Evolutionary conservation across 2,329 filamentous ascomycete genomes (phyloP), one percentile per base, ranked within the genome.

Genomic region (Grosmannia huntii): DNA sequence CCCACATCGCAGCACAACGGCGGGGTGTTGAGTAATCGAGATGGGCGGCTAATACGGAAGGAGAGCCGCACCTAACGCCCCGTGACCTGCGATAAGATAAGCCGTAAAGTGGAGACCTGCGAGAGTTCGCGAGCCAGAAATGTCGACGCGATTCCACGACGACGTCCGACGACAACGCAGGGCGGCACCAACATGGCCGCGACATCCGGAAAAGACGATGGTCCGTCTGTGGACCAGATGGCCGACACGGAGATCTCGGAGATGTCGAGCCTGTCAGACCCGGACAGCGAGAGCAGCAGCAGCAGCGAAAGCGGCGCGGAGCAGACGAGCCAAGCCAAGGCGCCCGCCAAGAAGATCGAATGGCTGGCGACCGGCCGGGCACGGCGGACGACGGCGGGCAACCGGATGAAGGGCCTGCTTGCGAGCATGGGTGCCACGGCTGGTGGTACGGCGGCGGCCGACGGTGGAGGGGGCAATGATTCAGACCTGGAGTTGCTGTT

Each of bases 301-400:
- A 27, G 41, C 41, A 19, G 21, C 46, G 53, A 41, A 41, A 5
- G 27, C 33, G 25, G 25, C 19, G 23, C 38, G 5, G 21, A 16
- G 4, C 41, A 36, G 31, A 36, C 28, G 25, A 53, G 14, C 23
- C 38, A 53, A 27, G 1, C 33, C 33, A 49, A 21, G 21, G 19
- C 36, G 36, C 23, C 56, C 9, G 25, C 56, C 3, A 51, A 60
- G 25, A 59, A 69, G 60, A 73, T 85, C 56, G 83, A 89, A 75
- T 87, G 85, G 77, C 79, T 92, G 44, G 85, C 85, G 52, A 88
- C 85, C 5, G 83, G 83, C 44, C 86, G 90, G 60, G 76, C 82
- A 63, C 88, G 84, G 70, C 86, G 90, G 62, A 84, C 85, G 14
- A 95, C 88, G 0, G 90, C 90, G 23, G 90, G 90, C 60, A 91